Evolutionary conservation across 1,284 basidiomycete genomes (phyloP).

Genomic region (Sporisorium reilianum): DNA sequence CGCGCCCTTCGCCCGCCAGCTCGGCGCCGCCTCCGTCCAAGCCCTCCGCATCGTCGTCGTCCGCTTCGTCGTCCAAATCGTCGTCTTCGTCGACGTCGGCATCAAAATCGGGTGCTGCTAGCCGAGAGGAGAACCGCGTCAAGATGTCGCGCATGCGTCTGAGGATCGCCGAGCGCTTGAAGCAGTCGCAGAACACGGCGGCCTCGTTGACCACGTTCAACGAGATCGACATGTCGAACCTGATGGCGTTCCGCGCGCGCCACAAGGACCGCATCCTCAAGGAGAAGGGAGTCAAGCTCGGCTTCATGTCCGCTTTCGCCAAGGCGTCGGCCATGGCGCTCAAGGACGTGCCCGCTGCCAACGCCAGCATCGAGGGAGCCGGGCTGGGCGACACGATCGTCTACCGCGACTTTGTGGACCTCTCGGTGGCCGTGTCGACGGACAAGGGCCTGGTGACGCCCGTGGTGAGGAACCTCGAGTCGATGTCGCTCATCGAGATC

Average conservation of each 20-base stretch:
- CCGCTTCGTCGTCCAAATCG: conserved; percentile 22
- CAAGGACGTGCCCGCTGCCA: conserved; percentile 92
- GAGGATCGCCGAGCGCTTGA: conserved; percentile 95
- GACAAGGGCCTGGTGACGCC: conserved; percentile 98
- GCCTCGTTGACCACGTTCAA: conserved; percentile 98
- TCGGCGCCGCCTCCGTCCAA: conserved; percentile 34
- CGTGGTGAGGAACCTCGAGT: conserved; percentile 90
- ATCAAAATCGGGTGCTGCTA: conserved; percentile 55
- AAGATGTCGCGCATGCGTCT: conserved; percentile 80
- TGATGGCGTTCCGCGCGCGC: conserved; percentile 92
- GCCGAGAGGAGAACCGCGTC: conserved; percentile 87
- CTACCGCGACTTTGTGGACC: conserved; percentile 82
- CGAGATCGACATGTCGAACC: conserved; percentile 97
- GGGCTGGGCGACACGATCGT: conserved; percentile 85
- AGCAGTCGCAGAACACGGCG: conserved; percentile 97
- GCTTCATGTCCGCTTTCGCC: conserved; percentile 98
- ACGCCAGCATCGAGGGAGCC: conserved; percentile 86
- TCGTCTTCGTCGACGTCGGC: conserved; percentile 26
- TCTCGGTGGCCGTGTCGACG: conserved; percentile 88
- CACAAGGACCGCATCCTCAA: conserved; percentile 96
- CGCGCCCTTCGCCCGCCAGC: conserved; percentile 30
- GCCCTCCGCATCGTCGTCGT: conserved; percentile 25
- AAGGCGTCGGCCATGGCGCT: conserved; percentile 87
- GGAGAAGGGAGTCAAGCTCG: conserved; percentile 93
- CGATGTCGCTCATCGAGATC: conserved; percentile 87